phyloP scores from a whole-genome alignment of 139 green algal species.

The Chlamydomonas incerta region DNA sequence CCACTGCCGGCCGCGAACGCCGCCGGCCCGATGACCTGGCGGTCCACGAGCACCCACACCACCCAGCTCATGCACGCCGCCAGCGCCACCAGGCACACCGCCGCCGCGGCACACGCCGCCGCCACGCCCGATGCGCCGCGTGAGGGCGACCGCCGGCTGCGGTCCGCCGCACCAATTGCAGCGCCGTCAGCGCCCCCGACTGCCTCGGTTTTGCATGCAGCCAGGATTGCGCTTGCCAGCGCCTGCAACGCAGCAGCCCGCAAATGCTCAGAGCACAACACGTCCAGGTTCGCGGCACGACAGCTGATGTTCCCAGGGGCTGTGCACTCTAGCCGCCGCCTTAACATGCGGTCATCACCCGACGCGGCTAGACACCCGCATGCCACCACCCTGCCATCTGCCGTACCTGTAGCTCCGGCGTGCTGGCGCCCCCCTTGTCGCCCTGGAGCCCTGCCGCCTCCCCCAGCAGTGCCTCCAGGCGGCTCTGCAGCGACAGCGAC shows the following conservation, averaged over 20 bases:
- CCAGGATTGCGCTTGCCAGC: neutral
- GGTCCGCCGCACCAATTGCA: rapidly evolving
- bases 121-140: neutral
- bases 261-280: neutral
- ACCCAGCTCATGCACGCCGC: slow-evolving; percentile 13
- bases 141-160: neutral
- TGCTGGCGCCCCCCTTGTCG: too few species aligned
- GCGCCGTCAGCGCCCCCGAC: neutral
- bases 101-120: neutral
- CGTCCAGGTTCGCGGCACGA: neutral
- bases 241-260: neutral
- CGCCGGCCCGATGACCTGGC: neutral
- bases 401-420: neutral
- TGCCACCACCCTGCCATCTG: too few species aligned
- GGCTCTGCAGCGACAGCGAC: neutral
- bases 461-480: slow-evolving; percentile 5
- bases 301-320: neutral
- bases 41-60: slow-evolving; percentile 26
- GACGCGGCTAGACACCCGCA: neutral
- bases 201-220: neutral
- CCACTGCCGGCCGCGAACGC: neutral
- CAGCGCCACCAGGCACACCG: neutral
- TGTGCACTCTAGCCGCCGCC: neutral
- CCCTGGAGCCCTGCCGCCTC: neutral
- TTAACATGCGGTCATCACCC: too few species aligned